Conservation (phyloP, 176 grass and related monocot genomes). For the Echinochloa phyllopogon region DNA sequence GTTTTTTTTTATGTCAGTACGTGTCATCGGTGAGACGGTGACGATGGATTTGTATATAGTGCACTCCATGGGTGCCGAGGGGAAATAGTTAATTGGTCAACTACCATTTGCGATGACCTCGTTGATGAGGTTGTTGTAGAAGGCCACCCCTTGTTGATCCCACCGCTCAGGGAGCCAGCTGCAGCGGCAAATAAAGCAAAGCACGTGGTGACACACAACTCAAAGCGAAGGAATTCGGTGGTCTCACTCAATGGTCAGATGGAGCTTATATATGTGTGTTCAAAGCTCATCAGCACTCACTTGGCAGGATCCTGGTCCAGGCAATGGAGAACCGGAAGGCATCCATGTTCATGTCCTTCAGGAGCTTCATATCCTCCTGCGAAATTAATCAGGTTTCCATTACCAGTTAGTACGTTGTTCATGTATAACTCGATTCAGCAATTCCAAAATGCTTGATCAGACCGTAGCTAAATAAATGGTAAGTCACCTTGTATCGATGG, state of each 20-base stretch:
- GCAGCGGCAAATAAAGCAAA: neutral
- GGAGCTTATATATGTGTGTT: neutral
- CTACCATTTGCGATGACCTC: constrained; percentile 60
- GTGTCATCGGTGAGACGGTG: neutral
- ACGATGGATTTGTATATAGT: neutral
- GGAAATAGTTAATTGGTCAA: neutral
- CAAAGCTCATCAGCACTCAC: neutral
- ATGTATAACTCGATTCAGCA: neutral
- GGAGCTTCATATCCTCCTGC: constrained; percentile 58
- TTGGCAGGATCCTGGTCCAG: constrained; percentile 73
- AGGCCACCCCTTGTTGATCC: constrained; percentile 72
- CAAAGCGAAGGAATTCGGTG: neutral
- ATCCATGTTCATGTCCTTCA: constrained; percentile 70
- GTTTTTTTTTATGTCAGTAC: neutral
- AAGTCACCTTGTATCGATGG: constrained; percentile 63
- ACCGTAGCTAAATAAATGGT: neutral
- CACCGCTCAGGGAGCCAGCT: constrained; percentile 65
- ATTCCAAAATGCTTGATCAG: neutral
- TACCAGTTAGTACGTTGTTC: neutral
- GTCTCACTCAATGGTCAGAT: neutral
- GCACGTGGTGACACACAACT: neutral
- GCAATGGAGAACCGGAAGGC: constrained; percentile 70
- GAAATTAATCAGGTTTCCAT: neutral
- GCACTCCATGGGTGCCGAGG: neutral
- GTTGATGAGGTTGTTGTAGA: constrained; percentile 81